Percentiles rank a stretch among this genome's conserved stretches.
phyloP scores from a whole-genome alignment of 345 rosid species.

The Aegle marmelos region DNA sequence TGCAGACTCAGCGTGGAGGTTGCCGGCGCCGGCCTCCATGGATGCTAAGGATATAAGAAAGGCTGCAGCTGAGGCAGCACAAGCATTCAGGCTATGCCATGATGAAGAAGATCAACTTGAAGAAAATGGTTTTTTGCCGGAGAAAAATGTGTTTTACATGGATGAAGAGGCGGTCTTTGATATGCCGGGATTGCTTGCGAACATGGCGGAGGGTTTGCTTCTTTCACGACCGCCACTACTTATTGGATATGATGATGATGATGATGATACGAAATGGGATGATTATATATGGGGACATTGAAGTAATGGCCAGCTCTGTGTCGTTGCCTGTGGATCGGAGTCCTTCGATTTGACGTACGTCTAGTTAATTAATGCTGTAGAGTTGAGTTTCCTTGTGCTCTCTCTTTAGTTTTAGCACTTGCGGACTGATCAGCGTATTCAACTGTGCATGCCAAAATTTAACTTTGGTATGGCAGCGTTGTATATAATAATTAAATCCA shows the following conservation, averaged over 20 bases:
- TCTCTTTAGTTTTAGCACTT: too few species aligned
- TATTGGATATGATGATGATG: background rate
- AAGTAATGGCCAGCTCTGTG: slow-evolving; percentile 2
- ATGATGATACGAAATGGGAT: slow-evolving; percentile 6
- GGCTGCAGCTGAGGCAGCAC: slow-evolving; percentile 54
- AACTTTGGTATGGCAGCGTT: too few species aligned
- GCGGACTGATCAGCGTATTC: too few species aligned
- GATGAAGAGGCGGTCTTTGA: slow-evolving; percentile 43
- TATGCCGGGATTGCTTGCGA: slow-evolving; percentile 42
- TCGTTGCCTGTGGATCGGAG: slow-evolving; percentile 32
- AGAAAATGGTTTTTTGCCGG: slow-evolving; percentile 5
- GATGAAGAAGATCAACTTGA: slow-evolving; percentile 15
- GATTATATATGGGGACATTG: slow-evolving; percentile 15
- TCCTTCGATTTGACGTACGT: slow-evolving; percentile 18
- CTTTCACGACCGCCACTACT: slow-evolving; percentile 50
- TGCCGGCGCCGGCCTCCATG: slow-evolving; percentile 49
- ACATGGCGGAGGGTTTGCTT: slow-evolving; percentile 61
- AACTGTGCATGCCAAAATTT: too few species aligned
- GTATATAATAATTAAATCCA: too few species aligned
- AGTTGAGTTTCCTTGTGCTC: too few species aligned
- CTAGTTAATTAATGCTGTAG: background rate
- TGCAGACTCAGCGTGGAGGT: slow-evolving; percentile 63
- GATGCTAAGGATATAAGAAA: slow-evolving; percentile 38
- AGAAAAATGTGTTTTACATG: slow-evolving; percentile 5
- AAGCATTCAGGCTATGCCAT: slow-evolving; percentile 35